Evolutionary conservation across 495 filamentous ascomycete species (phyloP).

Genomic region (Staphylotrichum tortipilum): DNA sequence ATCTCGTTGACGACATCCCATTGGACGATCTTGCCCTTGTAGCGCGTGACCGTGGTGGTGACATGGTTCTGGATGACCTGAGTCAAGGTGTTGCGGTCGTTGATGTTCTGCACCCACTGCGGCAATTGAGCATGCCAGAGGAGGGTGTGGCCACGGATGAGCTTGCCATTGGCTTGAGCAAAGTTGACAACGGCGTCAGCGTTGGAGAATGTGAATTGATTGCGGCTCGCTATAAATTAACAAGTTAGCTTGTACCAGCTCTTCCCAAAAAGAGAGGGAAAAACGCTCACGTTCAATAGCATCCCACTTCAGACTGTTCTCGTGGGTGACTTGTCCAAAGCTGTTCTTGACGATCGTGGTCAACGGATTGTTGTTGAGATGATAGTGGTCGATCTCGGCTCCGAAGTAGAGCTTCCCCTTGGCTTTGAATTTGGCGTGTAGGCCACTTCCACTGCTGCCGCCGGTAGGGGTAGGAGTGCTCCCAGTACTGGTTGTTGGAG

Average conservation of each 20-base stretch:
- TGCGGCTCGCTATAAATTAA: conserved; percentile 33
- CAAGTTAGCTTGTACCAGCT: neutral
- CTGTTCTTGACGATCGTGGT: conserved; percentile 46
- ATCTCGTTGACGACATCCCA: conserved; percentile 62
- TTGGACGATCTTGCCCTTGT: conserved; percentile 51
- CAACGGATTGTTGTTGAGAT: conserved; percentile 41
- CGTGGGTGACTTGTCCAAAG: conserved; percentile 54
- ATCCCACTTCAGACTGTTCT: conserved; percentile 61
- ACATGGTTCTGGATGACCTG: conserved; percentile 51
- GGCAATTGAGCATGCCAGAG: conserved; percentile 58
- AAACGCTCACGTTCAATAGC: conserved; percentile 6
- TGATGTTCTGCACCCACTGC: conserved; percentile 48
- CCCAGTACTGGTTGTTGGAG: neutral
- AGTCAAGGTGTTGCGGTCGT: conserved; percentile 41
- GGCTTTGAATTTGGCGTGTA: conserved; percentile 46
- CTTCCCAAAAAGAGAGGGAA: neutral
- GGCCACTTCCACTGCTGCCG: conserved; percentile 16
- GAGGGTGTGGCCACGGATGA: conserved; percentile 53
- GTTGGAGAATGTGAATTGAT: conserved; percentile 40
- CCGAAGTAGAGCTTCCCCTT: conserved; percentile 57
- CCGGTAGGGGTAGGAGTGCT: neutral
- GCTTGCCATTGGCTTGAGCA: conserved; percentile 45
- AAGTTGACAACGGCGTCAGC: conserved; percentile 52
- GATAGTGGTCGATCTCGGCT: conserved; percentile 44
- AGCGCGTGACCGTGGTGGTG: conserved; percentile 45